A percentile compares a stretch with the other conserved stretches of the same genome.
These are phyloP conservation scores for Fusarium sp. DNA, from an alignment of 2,329 filamentous ascomycete species.

Conservation along the genomic window DNA sequence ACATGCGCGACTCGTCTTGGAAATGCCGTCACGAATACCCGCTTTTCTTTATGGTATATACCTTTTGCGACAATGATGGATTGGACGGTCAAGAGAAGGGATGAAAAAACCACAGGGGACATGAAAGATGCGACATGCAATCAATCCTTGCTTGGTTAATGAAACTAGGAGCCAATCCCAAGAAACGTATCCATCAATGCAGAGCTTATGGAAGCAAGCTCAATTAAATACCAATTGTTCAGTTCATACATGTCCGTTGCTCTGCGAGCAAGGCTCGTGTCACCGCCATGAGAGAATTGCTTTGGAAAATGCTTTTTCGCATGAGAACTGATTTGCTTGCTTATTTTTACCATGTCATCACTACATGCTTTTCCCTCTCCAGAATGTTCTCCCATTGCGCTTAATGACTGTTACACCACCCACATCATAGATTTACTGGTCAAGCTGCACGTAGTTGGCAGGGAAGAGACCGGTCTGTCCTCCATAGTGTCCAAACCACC, in stretches of 20 bases:
- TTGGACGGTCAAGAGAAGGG: constrained; percentile 1
- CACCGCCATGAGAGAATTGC: not conserved
- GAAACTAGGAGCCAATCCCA: not conserved
- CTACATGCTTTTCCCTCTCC: constrained; percentile 28
- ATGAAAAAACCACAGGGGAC: constrained; percentile 2
- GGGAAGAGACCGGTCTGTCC: constrained; percentile 88
- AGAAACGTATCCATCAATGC: not conserved
- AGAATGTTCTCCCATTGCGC: constrained; percentile 11
- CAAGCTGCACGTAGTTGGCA: constrained; percentile 75
- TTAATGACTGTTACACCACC: constrained; percentile 4
- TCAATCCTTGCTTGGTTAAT: not conserved
- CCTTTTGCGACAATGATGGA: constrained; percentile 16
- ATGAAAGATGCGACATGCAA: constrained; percentile 2
- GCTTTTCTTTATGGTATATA: constrained; percentile 2
- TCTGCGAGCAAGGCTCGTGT: not conserved
- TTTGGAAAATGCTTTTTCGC: not conserved
- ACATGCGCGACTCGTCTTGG: constrained; percentile 11
- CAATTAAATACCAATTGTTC: not conserved
- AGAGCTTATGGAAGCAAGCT: not conserved
- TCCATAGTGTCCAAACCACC: constrained; percentile 93
- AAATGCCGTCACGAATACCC: constrained; percentile 24
- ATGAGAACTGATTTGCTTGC: constrained; percentile 40
- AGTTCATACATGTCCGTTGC: not conserved
- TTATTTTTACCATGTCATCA: constrained; percentile 35
- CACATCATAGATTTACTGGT: constrained; percentile 44